These are phyloP conservation scores for Codiaeum variegatum DNA, from an alignment of 441 rosid genomes.

Conservation along the genomic window DNA sequence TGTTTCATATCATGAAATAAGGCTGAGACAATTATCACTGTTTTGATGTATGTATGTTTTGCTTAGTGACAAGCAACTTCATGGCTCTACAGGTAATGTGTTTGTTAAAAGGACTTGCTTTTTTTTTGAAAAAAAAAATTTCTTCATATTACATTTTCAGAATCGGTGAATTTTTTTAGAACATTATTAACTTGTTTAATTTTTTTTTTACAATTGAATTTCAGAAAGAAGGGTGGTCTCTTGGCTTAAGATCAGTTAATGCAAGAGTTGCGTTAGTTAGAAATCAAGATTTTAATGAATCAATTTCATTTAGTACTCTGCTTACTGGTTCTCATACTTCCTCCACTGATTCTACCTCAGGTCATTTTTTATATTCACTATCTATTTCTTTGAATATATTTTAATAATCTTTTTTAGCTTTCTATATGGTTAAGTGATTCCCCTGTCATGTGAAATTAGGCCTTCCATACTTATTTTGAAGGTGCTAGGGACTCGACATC, in stretches of 20 bases:
- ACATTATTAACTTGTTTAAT: background rate
- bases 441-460: too few species aligned
- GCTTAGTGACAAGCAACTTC: too few species aligned
- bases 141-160: background rate
- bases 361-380: constrained; percentile 23
- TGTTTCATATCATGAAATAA: too few species aligned
- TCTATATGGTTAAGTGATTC: too few species aligned
- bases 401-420: too few species aligned
- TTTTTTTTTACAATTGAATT: constrained; percentile 2
- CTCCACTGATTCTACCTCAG: constrained; percentile 45
- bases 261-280: constrained; percentile 63
- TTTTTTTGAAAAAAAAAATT: too few species aligned
- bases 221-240: constrained; percentile 86
- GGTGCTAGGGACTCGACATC: too few species aligned
- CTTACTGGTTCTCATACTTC: constrained; percentile 50
- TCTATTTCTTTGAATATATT: too few species aligned
- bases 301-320: constrained; percentile 61
- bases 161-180: background rate
- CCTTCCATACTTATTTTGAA: too few species aligned
- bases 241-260: constrained; percentile 65
- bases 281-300: constrained; percentile 45
- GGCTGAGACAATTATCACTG: too few species aligned
- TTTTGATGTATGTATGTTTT: too few species aligned
- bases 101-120: background rate
- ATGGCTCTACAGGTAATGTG: constrained; percentile 44